Evolutionary conservation across 805 yeast genomes (phyloP), one percentile per base, ranked within the genome.

Genomic region (Saturnispora galanensis): DNA sequence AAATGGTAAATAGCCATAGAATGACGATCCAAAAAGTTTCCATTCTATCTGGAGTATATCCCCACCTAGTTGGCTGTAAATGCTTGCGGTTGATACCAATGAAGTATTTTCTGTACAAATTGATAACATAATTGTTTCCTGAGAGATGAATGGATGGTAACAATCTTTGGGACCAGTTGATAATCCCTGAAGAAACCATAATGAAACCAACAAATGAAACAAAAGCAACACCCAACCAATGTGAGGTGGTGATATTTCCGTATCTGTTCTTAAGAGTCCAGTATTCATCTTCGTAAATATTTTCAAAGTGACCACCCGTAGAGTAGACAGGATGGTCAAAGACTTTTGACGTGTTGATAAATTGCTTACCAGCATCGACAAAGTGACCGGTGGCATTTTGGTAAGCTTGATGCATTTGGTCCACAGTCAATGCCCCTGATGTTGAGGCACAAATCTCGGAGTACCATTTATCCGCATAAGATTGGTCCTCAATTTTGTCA

Each of bases 31-130:
- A 56, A 9, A 76, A 47, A 0, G 71, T 49, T 52, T 79, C 83
- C 50, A 71, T 60, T 51, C 82, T 64, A 3, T 77, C 69, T 1
- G 84, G 84, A 38, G 74, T 47, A n/a, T 67, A 46, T 49, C 64
- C 66, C 8, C 56, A 35, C 37, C 41, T 10, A n/a, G 43, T 30
- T 17, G 44, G 38, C 9, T 49, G 41, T 11, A 54, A 37, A 46
- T 60, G 64, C 1, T 51, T 53, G 26, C 51, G 47, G 2, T 55
- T 41, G 17, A 63, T 60, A 38, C 52, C 62, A 42, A 52, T 44
- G 35, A 51, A 42, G 45, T 49, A 48, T 36, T 45, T 63, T 49
- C 59, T 63, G 59, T 45, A 57, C 18, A 35, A 53, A 46, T 52
- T 58, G 31, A 47, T 43, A 1, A 57, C 21, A 2, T 49, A 33